Base-by-base conservation (phyloP, 2,329 filamentous ascomycete genomes). In the Paradendryphiella salina region DNA sequence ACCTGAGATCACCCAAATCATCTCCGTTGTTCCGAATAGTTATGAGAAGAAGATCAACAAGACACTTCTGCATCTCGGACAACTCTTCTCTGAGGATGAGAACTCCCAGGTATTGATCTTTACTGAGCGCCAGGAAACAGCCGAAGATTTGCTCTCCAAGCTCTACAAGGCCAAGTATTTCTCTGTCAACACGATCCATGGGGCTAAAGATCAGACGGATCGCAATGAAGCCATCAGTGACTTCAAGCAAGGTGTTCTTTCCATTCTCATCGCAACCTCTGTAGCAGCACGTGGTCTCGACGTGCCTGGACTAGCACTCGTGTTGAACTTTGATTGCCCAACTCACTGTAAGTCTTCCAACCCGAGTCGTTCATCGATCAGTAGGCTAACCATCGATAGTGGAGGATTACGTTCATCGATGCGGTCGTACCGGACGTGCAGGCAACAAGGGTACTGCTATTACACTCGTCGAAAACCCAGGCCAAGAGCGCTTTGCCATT, bases 401-500 rank as follows among this genome's bases (percentile, higher is more conserved):
- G 55, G 94, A 99, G 75, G 94, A 97, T 69, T 97, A 97, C 66
- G 93, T 97, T 33, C 94, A 96, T 72, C 87, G 94, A 57, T 90
- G 89, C 47, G 94, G 94, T 39, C 89, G 94, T 64, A 97, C 94
- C 6, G 94, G 94, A 9, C 87, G 94, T 69, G 94, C 94, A 37
- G 94, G 94, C 33, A 96, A 96, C 66, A 96, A 85, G 17, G 94
- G 94, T 57, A 96, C 91, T 32, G 94, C 94, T 0, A 89, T 99
- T 42, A 99, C 94, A 0, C 96, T 97, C 68, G 79, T 99, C 51
- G 96, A 92, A 0, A 95, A 90, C 0, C 87, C 90, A 34, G 89
- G 95, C 38, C 92, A 99, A 72, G 92, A 96, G 68, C 90, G 90
- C 57, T 96, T 89, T 67, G 88, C 94, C 2, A 82, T 89, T 9